These are phyloP conservation scores for Aspergillus sp. DNA, from an alignment of 2,329 filamentous ascomycete species.

Conservation along the genomic window DNA sequence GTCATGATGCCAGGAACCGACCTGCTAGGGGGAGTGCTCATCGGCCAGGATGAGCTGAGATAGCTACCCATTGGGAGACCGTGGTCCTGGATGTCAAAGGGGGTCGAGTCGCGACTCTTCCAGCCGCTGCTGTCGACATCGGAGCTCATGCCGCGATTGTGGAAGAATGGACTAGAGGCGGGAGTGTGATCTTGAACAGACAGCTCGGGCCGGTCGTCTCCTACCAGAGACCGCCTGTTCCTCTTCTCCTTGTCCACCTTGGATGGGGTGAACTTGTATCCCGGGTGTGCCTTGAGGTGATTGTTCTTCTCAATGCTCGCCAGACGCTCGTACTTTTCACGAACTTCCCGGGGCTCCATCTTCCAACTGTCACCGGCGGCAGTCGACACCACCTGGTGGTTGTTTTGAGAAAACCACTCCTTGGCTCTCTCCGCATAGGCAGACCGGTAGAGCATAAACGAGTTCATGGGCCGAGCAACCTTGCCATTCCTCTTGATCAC, in stretches of 20 bases:
- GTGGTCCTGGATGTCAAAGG: slow-evolving; percentile 25
- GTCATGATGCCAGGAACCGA: slow-evolving; percentile 44
- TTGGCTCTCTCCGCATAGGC: slow-evolving; percentile 86
- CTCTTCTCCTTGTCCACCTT: slow-evolving; percentile 40
- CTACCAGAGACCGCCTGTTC: slow-evolving; percentile 1
- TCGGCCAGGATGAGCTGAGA: slow-evolving; percentile 48
- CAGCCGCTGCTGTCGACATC: slow-evolving; percentile 21
- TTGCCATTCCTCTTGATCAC: slow-evolving; percentile 68
- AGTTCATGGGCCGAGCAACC: slow-evolving; percentile 91
- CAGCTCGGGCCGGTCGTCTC: slow-evolving; percentile 24
- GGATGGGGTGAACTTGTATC: slow-evolving; percentile 84
- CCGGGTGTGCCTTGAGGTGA: slow-evolving; percentile 78
- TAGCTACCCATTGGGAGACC: slow-evolving; percentile 20
- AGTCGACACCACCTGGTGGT: slow-evolving; percentile 87
- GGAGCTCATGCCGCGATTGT: slow-evolving; percentile 19
- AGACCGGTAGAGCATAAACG: slow-evolving; percentile 95
- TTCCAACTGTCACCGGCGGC: slow-evolving; percentile 86
- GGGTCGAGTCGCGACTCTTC: slow-evolving; percentile 30
- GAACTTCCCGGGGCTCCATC: slow-evolving; percentile 68
- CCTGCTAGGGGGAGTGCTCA: slow-evolving; percentile 45
- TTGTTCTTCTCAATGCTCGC: slow-evolving; percentile 78
- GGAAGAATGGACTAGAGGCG: slow-evolving; percentile 15
- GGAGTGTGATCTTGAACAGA: slow-evolving; percentile 19
- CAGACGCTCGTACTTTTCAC: slow-evolving; percentile 70
- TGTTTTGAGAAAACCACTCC: slow-evolving; percentile 74